These are phyloP conservation scores for Cryptococcus sp. DNA, from an alignment of 1,284 basidiomycete genomes.

Conservation along the genomic window DNA sequence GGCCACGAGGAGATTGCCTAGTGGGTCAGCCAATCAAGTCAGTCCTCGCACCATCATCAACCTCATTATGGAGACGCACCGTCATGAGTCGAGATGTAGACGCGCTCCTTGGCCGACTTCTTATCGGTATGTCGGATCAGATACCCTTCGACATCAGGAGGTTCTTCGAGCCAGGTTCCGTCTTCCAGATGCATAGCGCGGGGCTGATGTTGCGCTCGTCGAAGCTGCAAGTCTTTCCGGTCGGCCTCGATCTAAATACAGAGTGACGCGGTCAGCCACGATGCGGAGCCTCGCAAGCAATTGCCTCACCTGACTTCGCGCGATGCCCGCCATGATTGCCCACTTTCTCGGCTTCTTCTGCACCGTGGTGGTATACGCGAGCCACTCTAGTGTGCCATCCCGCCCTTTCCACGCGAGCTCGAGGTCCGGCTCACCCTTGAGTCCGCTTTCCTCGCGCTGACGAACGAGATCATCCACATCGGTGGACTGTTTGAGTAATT, in stretches of 20 bases:
- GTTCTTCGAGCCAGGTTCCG: slow-evolving; percentile 44
- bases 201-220: slow-evolving; percentile 43
- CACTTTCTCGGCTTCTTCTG: slow-evolving; percentile 40
- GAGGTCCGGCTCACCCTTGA: slow-evolving; percentile 22
- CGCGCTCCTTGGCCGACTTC: slow-evolving; percentile 23
- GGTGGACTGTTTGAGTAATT: slow-evolving; percentile 31
- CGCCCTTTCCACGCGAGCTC: slow-evolving; percentile 46
- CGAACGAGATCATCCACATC: slow-evolving; percentile 31
- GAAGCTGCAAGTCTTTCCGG: slow-evolving; percentile 34
- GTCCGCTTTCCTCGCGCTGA: slow-evolving; percentile 18
- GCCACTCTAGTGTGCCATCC: slow-evolving; percentile 49
- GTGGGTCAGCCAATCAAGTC: background rate
- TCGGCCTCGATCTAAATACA: slow-evolving; percentile 11
- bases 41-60: background rate
- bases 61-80: slow-evolving; percentile 29
- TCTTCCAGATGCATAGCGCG: slow-evolving; percentile 38
- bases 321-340: slow-evolving; percentile 47
- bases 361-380: slow-evolving; percentile 40
- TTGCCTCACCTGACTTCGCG: slow-evolving; percentile 27
- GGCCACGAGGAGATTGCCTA: slow-evolving; percentile 42
- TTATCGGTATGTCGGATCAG: slow-evolving; percentile 32
- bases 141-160: slow-evolving; percentile 49
- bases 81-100: slow-evolving; percentile 45
- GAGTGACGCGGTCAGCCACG: background rate
- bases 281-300: background rate